Base-by-base conservation (phyloP, 331 rosid genomes). In the Malus hybrid region DNA sequence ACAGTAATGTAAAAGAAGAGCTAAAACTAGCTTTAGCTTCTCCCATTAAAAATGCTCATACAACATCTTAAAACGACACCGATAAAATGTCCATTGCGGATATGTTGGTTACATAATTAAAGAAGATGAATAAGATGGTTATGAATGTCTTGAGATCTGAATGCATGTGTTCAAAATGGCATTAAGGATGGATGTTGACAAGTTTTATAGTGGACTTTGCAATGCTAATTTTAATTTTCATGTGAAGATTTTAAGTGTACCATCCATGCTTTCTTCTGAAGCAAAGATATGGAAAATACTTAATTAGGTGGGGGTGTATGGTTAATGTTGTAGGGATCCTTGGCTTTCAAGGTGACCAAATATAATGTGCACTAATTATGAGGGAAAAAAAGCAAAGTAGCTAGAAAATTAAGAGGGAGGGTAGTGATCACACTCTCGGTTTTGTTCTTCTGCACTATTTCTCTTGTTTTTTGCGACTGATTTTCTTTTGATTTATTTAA, bases 271-370 rank as follows among this genome's bases (percentile, higher is more conserved):
- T 72, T 46, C 36, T 34, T 15, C 6, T 44, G 66, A 72, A 72
- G 76, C 67, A 36, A 72, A 57, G 16, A 10, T 20, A 64, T 72
- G 66, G 67, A 20, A 79, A 71, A 73, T 30, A 44, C 50, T 56
- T 60, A 57, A 32, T 20, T 58, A 71, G 68, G 53, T 10, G 64
- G 36, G 69, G 74, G 66, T 8, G 1, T 20, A 8, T 55, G 9
- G 22, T 2, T 19, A 55, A 8, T 9, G 36, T 63, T 18, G 74
- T 65, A 57, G 42, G 76, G 64, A 60, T 19, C 72, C 81, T 74
- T 78, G 66, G 71, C 83, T 74, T 79, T 74, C 62, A 77, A 75
- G 76, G 75, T 39, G 71, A 64, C 36, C 65, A 56, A 63, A 30
- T 15, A 9, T 42, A 26, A 19, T 70, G n/a, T 55, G 48, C 4